These are phyloP conservation scores for Fomitopsis schrenkii DNA, from an alignment of 1,284 basidiomycete species.

Conservation along the genomic window DNA sequence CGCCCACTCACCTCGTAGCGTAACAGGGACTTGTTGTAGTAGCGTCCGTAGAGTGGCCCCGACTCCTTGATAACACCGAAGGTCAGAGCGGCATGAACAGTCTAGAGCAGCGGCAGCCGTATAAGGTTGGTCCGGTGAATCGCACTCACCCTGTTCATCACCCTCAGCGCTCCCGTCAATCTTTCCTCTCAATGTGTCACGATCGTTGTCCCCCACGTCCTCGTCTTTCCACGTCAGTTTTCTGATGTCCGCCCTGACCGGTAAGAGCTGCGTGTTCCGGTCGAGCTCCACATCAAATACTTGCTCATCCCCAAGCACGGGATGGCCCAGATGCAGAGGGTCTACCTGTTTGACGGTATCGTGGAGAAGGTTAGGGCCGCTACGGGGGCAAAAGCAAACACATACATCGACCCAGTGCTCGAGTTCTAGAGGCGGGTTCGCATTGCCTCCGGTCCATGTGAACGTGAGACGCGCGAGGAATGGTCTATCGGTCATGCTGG, in stretches of 20 bases:
- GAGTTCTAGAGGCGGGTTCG: conserved; percentile 40
- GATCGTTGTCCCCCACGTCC: neutral
- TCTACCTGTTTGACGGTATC: conserved; percentile 45
- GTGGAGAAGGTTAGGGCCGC: neutral
- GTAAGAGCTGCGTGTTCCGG: conserved; percentile 49
- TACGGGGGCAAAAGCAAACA: conserved; percentile 5
- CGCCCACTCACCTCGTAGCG: conserved; percentile 42
- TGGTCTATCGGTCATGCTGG: conserved; percentile 51
- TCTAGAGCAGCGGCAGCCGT: neutral
- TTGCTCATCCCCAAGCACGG: conserved; percentile 64
- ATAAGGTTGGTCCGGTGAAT: neutral
- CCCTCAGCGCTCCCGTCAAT: conserved; percentile 9
- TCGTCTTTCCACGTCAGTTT: conserved; percentile 20
- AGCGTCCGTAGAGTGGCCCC: conserved; percentile 38
- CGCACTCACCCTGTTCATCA: conserved; percentile 14
- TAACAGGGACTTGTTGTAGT: conserved; percentile 55
- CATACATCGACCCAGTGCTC: conserved; percentile 77
- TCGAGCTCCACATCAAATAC: conserved; percentile 70
- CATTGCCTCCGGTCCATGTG: conserved; percentile 37
- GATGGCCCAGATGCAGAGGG: conserved; percentile 40
- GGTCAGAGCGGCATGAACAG: neutral
- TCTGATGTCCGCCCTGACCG: conserved; percentile 24
- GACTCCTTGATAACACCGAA: conserved; percentile 30
- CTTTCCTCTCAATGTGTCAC: neutral
- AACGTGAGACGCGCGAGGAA: conserved; percentile 64